Conservation (phyloP, 2,329 filamentous ascomycete species). For the Xylaria digitata region DNA sequence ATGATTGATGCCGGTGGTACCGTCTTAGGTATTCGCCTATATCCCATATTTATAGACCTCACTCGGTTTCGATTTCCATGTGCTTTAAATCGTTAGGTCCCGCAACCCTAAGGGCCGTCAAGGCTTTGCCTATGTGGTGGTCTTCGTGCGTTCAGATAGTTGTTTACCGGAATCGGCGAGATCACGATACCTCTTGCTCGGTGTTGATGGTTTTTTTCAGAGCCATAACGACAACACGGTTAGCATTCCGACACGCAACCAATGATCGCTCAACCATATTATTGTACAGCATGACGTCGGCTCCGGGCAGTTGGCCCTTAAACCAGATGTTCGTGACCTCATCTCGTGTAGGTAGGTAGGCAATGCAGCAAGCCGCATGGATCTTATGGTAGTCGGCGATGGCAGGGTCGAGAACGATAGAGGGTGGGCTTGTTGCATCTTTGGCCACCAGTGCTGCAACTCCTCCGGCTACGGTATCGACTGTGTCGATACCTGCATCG, state of each 20-base stretch:
- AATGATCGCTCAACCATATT: constrained; percentile 57
- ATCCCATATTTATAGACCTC: not conserved
- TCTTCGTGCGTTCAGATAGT: not conserved
- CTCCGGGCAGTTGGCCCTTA: constrained; percentile 72
- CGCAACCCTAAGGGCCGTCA: not conserved
- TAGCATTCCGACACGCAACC: constrained; percentile 56
- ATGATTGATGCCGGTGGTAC: constrained; percentile 2
- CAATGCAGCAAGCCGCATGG: constrained; percentile 86
- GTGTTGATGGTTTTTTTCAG: constrained; percentile 53
- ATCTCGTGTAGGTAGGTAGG: constrained; percentile 85
- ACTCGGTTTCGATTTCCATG: constrained; percentile 4
- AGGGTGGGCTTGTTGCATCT: constrained; percentile 50
- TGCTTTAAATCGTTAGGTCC: not conserved
- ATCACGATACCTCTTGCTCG: constrained; percentile 45
- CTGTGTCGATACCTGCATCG: constrained; percentile 95
- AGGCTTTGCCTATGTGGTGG: not conserved
- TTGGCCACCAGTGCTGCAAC: constrained; percentile 80
- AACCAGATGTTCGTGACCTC: constrained; percentile 96
- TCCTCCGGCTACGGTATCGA: constrained; percentile 89
- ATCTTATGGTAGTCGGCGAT: constrained; percentile 83
- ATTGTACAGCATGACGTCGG: constrained; percentile 56
- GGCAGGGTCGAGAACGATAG: constrained; percentile 81
- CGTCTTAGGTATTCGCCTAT: not conserved
- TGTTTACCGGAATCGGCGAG: not conserved
- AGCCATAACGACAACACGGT: constrained; percentile 55